Evolutionary conservation across 441 rosid genomes (phyloP), one percentile per base, ranked within the genome.

Genomic region (Biscutella auriculata): DNA sequence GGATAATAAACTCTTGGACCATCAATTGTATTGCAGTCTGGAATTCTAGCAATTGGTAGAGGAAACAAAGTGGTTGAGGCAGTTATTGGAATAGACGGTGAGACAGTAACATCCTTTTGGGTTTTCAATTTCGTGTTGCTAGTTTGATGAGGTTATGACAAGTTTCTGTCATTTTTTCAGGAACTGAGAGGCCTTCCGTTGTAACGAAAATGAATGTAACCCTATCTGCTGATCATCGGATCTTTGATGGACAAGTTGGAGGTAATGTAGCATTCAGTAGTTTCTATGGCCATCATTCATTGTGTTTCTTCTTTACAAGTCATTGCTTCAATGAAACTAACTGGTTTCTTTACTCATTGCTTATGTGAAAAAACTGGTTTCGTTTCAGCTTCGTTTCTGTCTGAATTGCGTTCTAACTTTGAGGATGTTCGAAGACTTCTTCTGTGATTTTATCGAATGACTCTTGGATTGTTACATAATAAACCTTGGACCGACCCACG

Each of bases 1-100:
- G 9, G 37, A 26, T 32, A 35, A 25, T 36, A 21, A 26, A 52
- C 21, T 27, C 28, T 1, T 44, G 5, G 27, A 26, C 40, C 21
- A 30, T 46, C 44, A 35, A 63, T 12, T 63, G 9, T 52, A 47
- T 19, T 74, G 63, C 84, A 93, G 99, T 79, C 95, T 53, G 95
- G 95, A 65, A 93, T 93, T 70, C 97, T 93, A 65, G 96, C 97
- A 46, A 78, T 93, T 42, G 99, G 95, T 55, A 81, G 97, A 69
- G 97, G 99, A 68, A 93, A 87, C 66, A 80, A 76, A 73, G 85
- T 87, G 41, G 91, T 93, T 49, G 88, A 88, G 76, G 80, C 93
- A 42, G 62, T 77, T 14, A 64, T 69, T 25, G 88, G 93, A 70
- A 68, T 70, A 43, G 98, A 88, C 25, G 99, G 91, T 93, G 59